Base-by-base conservation (phyloP, 495 filamentous ascomycete genomes). In the Diplogelasinospora grovesii region DNA sequence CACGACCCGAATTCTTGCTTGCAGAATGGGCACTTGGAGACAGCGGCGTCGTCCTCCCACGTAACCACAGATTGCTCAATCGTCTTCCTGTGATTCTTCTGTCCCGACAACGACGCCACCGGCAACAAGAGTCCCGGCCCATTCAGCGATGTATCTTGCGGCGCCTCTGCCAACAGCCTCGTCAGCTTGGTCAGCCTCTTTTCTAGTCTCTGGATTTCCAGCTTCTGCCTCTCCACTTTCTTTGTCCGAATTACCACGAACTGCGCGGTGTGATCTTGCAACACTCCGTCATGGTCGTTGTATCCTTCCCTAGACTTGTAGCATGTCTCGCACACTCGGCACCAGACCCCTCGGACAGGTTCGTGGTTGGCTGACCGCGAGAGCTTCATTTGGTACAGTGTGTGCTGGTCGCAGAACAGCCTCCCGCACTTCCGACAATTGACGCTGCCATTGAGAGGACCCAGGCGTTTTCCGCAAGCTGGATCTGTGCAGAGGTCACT, bases 311-410 rank as follows among this genome's bases (percentile, higher is more conserved):
- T 73, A 14, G 86, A 92, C 66, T 95, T 97, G 64, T 90, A 98
- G 60, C 92, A 98, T 19, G 92, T 97, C 63, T 97, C 93, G 57
- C 92, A 98, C 4, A 95, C 89, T 22, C 92, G 65, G 54, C 85
- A 93, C 92, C 92, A 98, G 41, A 89, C 73, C 1, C 92, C 92
- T 46, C 93, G 66, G 1, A 95, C 83, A 0, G 93, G 93, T 48
- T 98, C 93, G 68, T 94, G 87, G 46, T 81, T 76, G 3, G 93
- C 92, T 4, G 87, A 81, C 32, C 89, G 73, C 8, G 87, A 95
- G 14, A 98, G 75, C 71, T 92, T 96, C 85, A 97, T 97, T 66
- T 97, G 89, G 53, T 97, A 98, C 92, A 96, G 95, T 22, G 90
- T 96, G 66, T 98, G 93, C 49, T 93, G 86, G 57, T 97, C 90